These are phyloP conservation scores for Rosa lucieae DNA, from an alignment of 306 rosid species.

Conservation along the genomic window DNA sequence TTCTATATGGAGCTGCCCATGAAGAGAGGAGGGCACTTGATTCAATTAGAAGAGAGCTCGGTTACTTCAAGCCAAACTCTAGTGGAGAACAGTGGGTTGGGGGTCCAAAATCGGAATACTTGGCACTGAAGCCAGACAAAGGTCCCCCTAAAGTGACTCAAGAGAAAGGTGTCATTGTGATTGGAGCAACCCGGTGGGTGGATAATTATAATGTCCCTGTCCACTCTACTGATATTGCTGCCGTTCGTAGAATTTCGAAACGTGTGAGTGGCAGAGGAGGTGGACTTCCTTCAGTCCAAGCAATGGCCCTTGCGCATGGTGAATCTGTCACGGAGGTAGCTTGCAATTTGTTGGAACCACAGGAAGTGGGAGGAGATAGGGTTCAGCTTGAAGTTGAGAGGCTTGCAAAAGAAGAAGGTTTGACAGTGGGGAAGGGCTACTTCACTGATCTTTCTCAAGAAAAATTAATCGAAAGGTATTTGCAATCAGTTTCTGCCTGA, in stretches of 20 bases:
- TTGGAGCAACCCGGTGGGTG: constrained; percentile 62
- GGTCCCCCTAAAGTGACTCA: constrained; percentile 60
- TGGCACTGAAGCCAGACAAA: constrained; percentile 58
- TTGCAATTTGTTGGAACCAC: constrained; percentile 64
- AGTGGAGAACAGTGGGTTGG: constrained; percentile 66
- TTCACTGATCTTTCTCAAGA: constrained; percentile 75
- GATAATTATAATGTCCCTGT: constrained; percentile 83
- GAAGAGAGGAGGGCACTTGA: constrained; percentile 72
- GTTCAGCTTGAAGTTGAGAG: constrained; percentile 57
- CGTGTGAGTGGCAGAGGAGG: constrained; percentile 49
- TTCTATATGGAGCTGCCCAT: constrained; percentile 81
- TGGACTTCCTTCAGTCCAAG: constrained; percentile 74
- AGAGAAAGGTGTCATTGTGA: constrained; percentile 62
- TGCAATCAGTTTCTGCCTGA: constrained; percentile 29
- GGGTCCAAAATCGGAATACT: constrained; percentile 39
- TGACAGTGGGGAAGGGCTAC: constrained; percentile 70
- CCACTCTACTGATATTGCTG: constrained; percentile 48
- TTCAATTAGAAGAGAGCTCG: constrained; percentile 67
- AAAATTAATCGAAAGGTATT: constrained; percentile 53
- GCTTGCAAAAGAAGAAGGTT: constrained; percentile 65
- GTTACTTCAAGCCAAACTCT: constrained; percentile 82
- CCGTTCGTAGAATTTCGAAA: constrained; percentile 49
- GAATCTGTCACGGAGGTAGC: constrained; percentile 49
- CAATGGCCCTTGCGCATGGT: constrained; percentile 70
- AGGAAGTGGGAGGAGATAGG: constrained; percentile 46